These are phyloP conservation scores for rapeseed (Brassica napus) DNA, from an alignment of 345 rosid genomes.

Conservation along the genomic window Da-Ae NC_063447.1:30161001-30161500, in stretches of 20 bases:
- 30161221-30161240: too few species aligned
- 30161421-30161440: background rate
- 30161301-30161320: background rate
- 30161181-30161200: too few species aligned
- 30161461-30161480: conserved; percentile 17
- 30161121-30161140: too few species aligned
- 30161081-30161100: too few species aligned
- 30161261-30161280: background rate
- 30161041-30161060: too few species aligned
- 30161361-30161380: background rate
- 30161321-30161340: background rate
- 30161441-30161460: conserved; percentile 14
- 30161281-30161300: background rate
- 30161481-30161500: conserved; percentile 33
- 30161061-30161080: too few species aligned
- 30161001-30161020: too few species aligned
- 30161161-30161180: background rate
- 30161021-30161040: too few species aligned
- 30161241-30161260: too few species aligned
- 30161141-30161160: too few species aligned
- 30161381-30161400: background rate
- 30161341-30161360: background rate
- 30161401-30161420: background rate
- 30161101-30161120: too few species aligned
- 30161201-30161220: too few species aligned